Percentiles rank a stretch among this genome's conserved stretches.
Conservation (phyloP, 1,284 basidiomycete genomes). For the Rhodofomes roseus region DNA sequence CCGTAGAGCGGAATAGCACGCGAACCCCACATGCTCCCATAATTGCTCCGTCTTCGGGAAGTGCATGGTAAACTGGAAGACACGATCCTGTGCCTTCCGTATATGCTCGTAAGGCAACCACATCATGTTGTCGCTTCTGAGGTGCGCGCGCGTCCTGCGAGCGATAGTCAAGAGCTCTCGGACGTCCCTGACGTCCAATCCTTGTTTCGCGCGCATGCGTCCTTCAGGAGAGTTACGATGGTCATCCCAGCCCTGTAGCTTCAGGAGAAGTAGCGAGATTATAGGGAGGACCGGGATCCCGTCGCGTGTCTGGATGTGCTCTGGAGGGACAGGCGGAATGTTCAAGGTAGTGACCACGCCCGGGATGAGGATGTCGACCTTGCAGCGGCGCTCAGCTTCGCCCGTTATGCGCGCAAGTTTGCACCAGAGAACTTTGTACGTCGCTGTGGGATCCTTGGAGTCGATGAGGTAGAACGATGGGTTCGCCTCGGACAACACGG, state of each 20-base stretch:
- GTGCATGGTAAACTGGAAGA: background rate
- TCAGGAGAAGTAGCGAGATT: constrained; percentile 41
- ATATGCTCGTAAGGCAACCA: background rate
- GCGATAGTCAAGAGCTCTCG: background rate
- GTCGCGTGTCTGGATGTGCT: constrained; percentile 22
- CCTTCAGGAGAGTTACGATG: constrained; percentile 26
- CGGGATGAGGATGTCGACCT: constrained; percentile 50
- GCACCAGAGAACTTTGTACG: constrained; percentile 46
- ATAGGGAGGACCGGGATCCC: constrained; percentile 43
- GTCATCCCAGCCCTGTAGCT: constrained; percentile 50
- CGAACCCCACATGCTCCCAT: background rate
- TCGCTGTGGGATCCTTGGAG: constrained; percentile 21
- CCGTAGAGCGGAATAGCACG: background rate
- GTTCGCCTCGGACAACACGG: constrained; percentile 30
- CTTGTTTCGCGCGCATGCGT: background rate
- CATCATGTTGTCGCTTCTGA: background rate
- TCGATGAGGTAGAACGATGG: constrained; percentile 20
- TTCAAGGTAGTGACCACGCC: constrained; percentile 32
- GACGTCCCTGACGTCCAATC: background rate
- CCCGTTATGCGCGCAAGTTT: constrained; percentile 18
- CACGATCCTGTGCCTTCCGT: background rate
- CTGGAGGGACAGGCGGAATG: constrained; percentile 36
- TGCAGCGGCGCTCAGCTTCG: constrained; percentile 30
- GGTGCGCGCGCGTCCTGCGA: background rate
- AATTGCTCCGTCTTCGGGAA: background rate